Percentiles rank a stretch among this genome's conserved stretches.
phyloP scores from a whole-genome alignment of 1,139 yeast species.

The Meyerozyma sp. region DNA sequence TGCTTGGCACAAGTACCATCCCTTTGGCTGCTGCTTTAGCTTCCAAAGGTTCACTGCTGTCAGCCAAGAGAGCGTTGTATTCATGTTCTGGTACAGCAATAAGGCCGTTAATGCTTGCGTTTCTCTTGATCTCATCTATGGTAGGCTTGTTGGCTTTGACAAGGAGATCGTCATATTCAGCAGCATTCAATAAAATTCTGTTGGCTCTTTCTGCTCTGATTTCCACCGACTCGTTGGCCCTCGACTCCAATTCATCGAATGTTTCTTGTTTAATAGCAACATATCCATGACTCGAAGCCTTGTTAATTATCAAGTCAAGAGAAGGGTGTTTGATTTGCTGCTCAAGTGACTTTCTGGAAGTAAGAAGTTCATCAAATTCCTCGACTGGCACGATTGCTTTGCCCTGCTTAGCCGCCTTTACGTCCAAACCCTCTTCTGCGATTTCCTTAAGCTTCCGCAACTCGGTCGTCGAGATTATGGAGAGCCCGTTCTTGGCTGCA shows the following conservation, averaged over 20 bases:
- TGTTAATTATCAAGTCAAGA: slow-evolving; percentile 16
- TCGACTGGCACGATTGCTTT: slow-evolving; percentile 6
- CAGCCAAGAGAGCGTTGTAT: slow-evolving; percentile 6
- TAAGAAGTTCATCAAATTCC: slow-evolving; percentile 6
- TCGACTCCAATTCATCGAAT: slow-evolving; percentile 6
- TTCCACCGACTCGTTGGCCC: slow-evolving; percentile 15
- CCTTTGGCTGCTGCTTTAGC: slow-evolving; percentile 12
- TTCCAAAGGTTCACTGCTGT: slow-evolving; percentile 9
- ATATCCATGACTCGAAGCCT: slow-evolving; percentile 19
- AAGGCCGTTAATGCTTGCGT: slow-evolving; percentile 20
- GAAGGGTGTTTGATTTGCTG: slow-evolving; percentile 7
- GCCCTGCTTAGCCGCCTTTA: slow-evolving; percentile 11
- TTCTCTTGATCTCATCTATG: slow-evolving; percentile 21
- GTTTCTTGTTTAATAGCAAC: slow-evolving; percentile 3
- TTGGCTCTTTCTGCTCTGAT: slow-evolving; percentile 20
- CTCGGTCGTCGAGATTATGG: slow-evolving; percentile 12
- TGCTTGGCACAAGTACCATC: slow-evolving; percentile 12
- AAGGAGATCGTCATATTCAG: slow-evolving; percentile 29
- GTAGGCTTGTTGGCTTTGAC: slow-evolving; percentile 35
- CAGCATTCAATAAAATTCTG: slow-evolving; percentile 16
- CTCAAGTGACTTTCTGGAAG: not conserved
- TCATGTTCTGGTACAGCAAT: slow-evolving; percentile 7
- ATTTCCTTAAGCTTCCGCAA: slow-evolving; percentile 6
- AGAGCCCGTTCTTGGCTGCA: slow-evolving; percentile 14
- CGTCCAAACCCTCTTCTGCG: slow-evolving; percentile 11